phyloP scores from a whole-genome alignment of 2,329 filamentous ascomycete genomes.

The Dendrostoma leiphaemia region DNA sequence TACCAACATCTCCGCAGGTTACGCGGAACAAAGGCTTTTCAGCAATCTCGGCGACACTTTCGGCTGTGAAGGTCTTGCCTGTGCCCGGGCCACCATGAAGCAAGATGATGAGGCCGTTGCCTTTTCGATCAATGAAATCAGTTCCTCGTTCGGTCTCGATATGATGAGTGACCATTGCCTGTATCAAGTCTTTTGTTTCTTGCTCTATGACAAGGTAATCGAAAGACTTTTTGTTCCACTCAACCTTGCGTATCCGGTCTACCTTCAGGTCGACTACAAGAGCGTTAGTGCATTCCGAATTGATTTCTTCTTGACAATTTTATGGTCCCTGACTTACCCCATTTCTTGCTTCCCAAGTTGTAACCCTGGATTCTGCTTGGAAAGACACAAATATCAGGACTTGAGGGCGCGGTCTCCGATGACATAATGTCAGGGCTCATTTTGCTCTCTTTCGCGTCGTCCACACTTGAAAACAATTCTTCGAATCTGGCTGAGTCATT shows the following conservation, averaged over 20 bases:
- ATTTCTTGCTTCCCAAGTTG: not conserved
- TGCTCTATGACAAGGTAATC: constrained; percentile 22
- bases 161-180: constrained; percentile 26
- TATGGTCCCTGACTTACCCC: too few species aligned
- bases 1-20: constrained; percentile 36
- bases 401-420: too few species aligned
- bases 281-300: too few species aligned
- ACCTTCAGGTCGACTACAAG: constrained; percentile 24
- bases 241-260: constrained; percentile 19
- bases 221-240: constrained; percentile 24
- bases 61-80: constrained; percentile 30
- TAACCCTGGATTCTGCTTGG: too few species aligned
- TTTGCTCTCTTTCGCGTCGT: too few species aligned
- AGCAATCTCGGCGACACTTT: constrained; percentile 34
- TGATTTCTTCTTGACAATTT: too few species aligned
- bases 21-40: constrained; percentile 34
- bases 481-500: too few species aligned
- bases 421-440: too few species aligned
- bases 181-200: constrained; percentile 26
- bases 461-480: too few species aligned
- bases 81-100: constrained; percentile 34
- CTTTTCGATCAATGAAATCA: constrained; percentile 34
- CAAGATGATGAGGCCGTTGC: constrained; percentile 32
- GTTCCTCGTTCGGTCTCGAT: constrained; percentile 22
- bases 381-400: too few species aligned